Evolutionary conservation across 75 land plant species (phyloP).

Genomic region (Cryptomeria japonica): DNA sequence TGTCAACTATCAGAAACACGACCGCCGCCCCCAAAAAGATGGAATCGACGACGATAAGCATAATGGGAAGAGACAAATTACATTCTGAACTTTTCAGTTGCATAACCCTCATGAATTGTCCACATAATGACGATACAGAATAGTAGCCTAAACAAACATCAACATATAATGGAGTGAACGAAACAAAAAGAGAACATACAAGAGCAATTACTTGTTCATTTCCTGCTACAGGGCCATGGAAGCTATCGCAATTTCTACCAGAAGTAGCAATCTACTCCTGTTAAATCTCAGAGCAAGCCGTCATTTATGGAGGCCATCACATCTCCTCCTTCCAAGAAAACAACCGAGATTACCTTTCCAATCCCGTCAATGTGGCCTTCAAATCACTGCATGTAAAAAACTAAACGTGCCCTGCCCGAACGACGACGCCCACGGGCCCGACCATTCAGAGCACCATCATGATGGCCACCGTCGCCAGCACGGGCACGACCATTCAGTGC

Average conservation of each 20-base stretch:
- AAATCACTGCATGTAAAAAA: not conserved
- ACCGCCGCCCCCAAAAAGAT: too few species aligned
- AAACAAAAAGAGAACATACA: not conserved
- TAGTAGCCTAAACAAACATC: not conserved
- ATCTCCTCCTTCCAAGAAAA: not conserved
- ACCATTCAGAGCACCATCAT: constrained; percentile 21
- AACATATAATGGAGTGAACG: not conserved
- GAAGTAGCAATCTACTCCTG: not conserved
- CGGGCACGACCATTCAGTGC: constrained; percentile 14
- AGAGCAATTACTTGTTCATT: not conserved
- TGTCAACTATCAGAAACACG: too few species aligned
- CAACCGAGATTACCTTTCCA: not conserved
- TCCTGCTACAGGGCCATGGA: not conserved
- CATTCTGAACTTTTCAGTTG: not conserved
- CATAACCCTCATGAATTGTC: not conserved
- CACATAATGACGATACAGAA: not conserved
- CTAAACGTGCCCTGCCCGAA: not conserved
- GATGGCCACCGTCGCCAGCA: constrained; percentile 34
- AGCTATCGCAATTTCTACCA: not conserved
- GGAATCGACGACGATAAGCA: not conserved
- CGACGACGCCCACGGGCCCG: constrained; percentile 4
- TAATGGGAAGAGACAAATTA: not conserved
- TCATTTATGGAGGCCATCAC: not conserved
- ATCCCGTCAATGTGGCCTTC: not conserved
- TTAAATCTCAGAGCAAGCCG: not conserved